Evolutionary conservation across 106 monocot species (phyloP).

Genomic region (Dioscorea alata): DNA sequence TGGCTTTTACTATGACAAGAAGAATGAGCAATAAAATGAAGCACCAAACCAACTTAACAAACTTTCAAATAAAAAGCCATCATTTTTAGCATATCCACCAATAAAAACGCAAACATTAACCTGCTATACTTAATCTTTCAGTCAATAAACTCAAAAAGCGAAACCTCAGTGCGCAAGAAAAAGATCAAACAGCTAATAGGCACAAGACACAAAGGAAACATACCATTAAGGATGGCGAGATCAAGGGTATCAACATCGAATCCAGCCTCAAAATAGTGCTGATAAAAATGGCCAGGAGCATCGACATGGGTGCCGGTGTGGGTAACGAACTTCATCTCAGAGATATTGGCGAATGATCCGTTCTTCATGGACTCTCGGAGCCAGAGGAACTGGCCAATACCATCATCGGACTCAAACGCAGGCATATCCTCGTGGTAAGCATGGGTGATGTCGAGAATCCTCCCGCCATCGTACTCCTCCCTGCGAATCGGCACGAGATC

Average conservation of each 20-base stretch:
- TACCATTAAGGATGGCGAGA: conserved; percentile 82
- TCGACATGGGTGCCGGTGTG: conserved; percentile 96
- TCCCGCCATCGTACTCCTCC: conserved; percentile 66
- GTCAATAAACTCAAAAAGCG: neutral
- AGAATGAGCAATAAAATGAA: too few species aligned
- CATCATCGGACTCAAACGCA: conserved; percentile 27
- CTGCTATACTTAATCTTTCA: neutral
- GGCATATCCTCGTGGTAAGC: conserved; percentile 75
- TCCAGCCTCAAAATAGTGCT: conserved; percentile 86
- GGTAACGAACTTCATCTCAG: conserved; percentile 56
- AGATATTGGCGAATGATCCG: conserved; percentile 61
- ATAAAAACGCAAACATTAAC: too few species aligned
- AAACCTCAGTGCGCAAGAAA: neutral
- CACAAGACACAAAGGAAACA: neutral
- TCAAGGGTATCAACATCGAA: conserved; percentile 90
- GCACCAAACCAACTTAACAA: too few species aligned
- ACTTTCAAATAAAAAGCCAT: too few species aligned
- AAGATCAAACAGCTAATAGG: neutral
- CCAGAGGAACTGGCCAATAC: conserved; percentile 73
- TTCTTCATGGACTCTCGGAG: conserved; percentile 68
- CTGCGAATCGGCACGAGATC: conserved; percentile 12
- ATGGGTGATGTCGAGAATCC: conserved; percentile 90
- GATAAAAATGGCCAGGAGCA: conserved; percentile 81
- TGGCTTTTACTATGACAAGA: too few species aligned
- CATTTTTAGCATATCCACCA: too few species aligned